These are phyloP conservation scores for Oleoguttula mirabilis DNA, from an alignment of 495 filamentous ascomycete genomes.

Conservation along the genomic window DNA sequence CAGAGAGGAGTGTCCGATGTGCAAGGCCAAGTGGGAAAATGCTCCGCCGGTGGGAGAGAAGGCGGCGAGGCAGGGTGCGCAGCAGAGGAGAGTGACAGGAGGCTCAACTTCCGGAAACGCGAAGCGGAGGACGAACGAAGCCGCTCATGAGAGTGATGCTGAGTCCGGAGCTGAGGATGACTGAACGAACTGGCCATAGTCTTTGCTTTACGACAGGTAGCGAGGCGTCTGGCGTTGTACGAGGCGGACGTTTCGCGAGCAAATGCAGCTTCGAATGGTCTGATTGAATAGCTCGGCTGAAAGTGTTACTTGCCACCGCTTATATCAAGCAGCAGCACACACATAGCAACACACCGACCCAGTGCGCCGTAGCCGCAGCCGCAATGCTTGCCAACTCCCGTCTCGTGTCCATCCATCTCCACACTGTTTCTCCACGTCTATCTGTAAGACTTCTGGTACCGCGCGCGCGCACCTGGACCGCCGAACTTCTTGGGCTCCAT, in stretches of 20 bases:
- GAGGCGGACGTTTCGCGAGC: too few relatives aligned
- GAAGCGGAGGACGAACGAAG: constrained; percentile 3
- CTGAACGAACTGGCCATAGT: too few relatives aligned
- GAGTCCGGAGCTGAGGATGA: constrained; percentile 3
- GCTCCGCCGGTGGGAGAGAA: constrained; percentile 70
- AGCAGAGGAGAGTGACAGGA: too few relatives aligned
- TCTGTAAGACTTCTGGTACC: constrained; percentile 89
- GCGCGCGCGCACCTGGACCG: constrained; percentile 83
- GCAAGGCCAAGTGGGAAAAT: constrained; percentile 60
- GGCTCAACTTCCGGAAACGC: too few relatives aligned
- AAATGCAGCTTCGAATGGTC: too few relatives aligned
- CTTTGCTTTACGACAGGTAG: constrained; percentile 5
- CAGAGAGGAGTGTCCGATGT: constrained; percentile 56
- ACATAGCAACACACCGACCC: background rate
- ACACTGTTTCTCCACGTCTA: constrained; percentile 29
- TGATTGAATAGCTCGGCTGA: too few relatives aligned
- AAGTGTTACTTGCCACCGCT: background rate
- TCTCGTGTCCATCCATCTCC: background rate
- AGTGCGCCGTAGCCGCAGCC: constrained; percentile 5
- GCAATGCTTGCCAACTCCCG: constrained; percentile 1
- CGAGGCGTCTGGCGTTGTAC: constrained; percentile 16
- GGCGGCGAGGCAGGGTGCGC: constrained; percentile 40
- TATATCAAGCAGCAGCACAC: constrained; percentile 1
- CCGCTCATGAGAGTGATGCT: background rate
- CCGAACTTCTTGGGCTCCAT: constrained; percentile 44